A percentile compares a stretch with the other conserved stretches of the same genome.
These are phyloP conservation scores for Scheffersomyces illinoinensis DNA, from an alignment of 1,139 yeast species.

Conservation along the genomic window DNA sequence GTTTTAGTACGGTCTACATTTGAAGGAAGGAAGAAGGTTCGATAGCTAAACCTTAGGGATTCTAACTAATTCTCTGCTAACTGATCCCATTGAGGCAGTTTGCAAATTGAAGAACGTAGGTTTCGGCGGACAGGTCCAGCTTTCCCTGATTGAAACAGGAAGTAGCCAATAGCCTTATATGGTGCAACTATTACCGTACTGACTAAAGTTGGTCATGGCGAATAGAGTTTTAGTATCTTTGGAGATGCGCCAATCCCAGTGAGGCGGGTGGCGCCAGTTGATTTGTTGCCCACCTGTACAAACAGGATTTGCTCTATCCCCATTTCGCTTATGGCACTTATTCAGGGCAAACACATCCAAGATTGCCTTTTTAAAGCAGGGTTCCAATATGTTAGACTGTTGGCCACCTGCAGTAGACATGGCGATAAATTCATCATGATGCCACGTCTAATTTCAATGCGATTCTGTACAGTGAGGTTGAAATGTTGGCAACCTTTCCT, in stretches of 20 bases:
- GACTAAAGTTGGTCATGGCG: neutral
- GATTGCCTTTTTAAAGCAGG: neutral
- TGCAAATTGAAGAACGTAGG: neutral
- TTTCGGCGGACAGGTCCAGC: neutral
- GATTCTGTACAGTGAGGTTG: neutral
- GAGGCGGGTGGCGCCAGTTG: neutral
- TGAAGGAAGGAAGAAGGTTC: neutral
- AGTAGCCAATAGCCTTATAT: neutral
- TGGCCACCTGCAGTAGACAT: neutral
- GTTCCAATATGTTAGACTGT: neutral
- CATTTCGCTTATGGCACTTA: neutral
- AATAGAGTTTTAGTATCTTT: neutral
- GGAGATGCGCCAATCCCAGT: neutral
- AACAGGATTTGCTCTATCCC: neutral
- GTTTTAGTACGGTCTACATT: neutral
- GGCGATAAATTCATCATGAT: neutral
- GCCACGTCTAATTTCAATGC: neutral
- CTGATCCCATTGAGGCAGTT: neutral
- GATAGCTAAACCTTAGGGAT: neutral
- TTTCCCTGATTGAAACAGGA: neutral
- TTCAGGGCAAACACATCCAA: neutral
- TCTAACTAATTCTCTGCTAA: neutral
- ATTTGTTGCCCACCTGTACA: neutral
- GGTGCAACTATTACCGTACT: neutral
- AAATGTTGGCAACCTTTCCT: neutral